A percentile compares a stretch with the other conserved stretches of the same genome.
Conservation (phyloP, 2,329 filamentous ascomycete genomes). For the Sarocladiaceae sp. region DNA sequence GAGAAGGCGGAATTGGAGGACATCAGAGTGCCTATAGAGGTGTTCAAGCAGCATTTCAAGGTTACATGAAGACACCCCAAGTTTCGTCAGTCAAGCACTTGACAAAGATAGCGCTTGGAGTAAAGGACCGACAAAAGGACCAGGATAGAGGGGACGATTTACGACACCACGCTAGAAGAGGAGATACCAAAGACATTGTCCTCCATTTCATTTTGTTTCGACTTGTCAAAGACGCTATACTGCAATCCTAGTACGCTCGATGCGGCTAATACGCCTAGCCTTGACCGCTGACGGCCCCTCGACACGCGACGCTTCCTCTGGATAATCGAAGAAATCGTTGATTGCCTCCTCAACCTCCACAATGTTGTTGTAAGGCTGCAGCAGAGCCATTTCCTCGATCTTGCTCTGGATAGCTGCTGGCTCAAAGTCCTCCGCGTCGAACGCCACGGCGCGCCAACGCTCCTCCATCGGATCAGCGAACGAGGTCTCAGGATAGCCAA, state of each 20-base stretch:
- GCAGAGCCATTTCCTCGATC: slow-evolving; percentile 1
- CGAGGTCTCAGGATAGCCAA: slow-evolving; percentile 29
- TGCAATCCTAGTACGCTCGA: neutral
- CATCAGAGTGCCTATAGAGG: slow-evolving; percentile 36
- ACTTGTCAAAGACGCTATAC: too few relatives aligned
- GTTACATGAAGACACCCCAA: too few relatives aligned
- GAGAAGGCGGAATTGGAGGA: slow-evolving; percentile 36
- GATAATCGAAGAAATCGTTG: neutral
- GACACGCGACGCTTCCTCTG: neutral
- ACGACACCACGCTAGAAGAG: too few relatives aligned
- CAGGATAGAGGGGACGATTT: too few relatives aligned
- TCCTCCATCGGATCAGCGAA: slow-evolving; percentile 6
- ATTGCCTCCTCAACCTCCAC: neutral
- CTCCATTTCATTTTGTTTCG: too few relatives aligned
- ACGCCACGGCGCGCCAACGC: neutral
- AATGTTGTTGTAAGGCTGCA: slow-evolving; percentile 6
- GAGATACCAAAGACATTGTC: too few relatives aligned
- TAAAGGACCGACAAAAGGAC: too few relatives aligned
- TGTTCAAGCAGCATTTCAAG: slow-evolving; percentile 30
- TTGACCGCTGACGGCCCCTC: neutral
- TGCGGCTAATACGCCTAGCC: neutral
- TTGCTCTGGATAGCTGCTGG: neutral
- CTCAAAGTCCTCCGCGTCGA: neutral
- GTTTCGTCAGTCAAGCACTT: too few relatives aligned
- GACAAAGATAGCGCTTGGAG: too few relatives aligned